Evolutionary conservation across 345 rosid species (phyloP).

Genomic region (Melastoma malabathricum): DNA sequence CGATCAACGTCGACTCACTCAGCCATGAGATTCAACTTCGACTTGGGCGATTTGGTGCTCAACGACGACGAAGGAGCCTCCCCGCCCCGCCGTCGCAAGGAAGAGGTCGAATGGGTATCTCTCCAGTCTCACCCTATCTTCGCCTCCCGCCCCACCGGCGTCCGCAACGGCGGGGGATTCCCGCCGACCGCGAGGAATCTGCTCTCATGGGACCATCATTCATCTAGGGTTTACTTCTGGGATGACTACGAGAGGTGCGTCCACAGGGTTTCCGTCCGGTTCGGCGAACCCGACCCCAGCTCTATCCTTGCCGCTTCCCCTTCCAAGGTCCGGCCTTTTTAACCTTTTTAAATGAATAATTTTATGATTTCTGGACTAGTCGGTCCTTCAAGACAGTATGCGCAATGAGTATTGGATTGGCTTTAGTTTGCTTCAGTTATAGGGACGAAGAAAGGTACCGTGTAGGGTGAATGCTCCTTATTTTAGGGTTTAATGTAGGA

Average conservation of each 20-base stretch:
- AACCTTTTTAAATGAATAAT: background rate
- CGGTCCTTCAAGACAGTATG: background rate
- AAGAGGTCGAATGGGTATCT: slow-evolving; percentile 52
- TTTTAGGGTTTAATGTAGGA: no score
- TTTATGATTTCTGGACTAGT: background rate
- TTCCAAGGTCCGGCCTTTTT: slow-evolving; percentile 38
- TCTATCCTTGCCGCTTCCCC: slow-evolving; percentile 65
- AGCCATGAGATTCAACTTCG: slow-evolving; percentile 53
- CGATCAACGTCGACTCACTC: no score
- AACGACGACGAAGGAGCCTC: slow-evolving; percentile 27
- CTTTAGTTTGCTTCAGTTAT: no score
- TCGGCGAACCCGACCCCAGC: slow-evolving; percentile 80
- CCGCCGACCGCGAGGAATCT: slow-evolving; percentile 32
- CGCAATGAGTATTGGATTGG: no score
- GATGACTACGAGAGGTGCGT: slow-evolving; percentile 39
- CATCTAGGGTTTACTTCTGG: slow-evolving; percentile 74
- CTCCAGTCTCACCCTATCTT: slow-evolving; percentile 67
- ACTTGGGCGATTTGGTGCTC: slow-evolving; percentile 10
- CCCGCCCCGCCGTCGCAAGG: slow-evolving; percentile 26
- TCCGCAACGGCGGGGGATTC: slow-evolving; percentile 3
- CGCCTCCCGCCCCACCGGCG: slow-evolving; percentile 18
- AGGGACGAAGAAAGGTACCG: no score
- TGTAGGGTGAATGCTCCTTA: no score
- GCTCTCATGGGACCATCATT: slow-evolving; percentile 69
- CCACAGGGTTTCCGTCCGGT: slow-evolving; percentile 64